A percentile compares a stretch with the other conserved stretches of the same genome.
Evolutionary conservation across 441 rosid species (phyloP).

Genomic region (Metrosideros polymorpha): DNA sequence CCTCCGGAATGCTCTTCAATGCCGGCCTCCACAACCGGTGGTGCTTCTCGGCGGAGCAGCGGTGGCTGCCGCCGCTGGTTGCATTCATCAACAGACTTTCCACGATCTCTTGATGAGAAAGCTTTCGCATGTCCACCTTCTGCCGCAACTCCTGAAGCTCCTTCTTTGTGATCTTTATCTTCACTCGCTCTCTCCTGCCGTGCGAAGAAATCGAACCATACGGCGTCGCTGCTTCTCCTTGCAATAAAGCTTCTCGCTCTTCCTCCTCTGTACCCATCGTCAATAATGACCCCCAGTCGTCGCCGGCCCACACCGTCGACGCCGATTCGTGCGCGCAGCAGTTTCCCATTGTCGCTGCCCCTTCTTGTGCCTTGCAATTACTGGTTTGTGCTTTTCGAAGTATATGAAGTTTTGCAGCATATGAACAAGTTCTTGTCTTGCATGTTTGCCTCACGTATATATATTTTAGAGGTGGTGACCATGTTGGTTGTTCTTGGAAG

Average conservation of each 20-base stretch:
- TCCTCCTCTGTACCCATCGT: not conserved
- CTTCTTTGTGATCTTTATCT: slow-evolving; percentile 42
- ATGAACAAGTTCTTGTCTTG: not conserved
- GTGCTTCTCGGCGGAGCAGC: not conserved
- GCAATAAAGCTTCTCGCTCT: not conserved
- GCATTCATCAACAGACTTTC: slow-evolving; percentile 5
- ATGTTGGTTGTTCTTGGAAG: not conserved
- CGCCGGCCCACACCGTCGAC: slow-evolving; percentile 21
- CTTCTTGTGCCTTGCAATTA: not conserved
- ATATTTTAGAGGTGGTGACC: not conserved
- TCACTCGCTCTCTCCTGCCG: slow-evolving; percentile 21
- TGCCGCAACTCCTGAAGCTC: slow-evolving; percentile 34
- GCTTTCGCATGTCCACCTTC: slow-evolving; percentile 19
- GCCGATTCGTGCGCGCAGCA: slow-evolving; percentile 7
- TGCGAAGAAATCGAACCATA: not conserved
- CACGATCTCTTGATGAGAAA: slow-evolving; percentile 24
- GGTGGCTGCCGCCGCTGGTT: not conserved
- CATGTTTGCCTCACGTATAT: not conserved
- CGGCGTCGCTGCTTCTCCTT: slow-evolving; percentile 3
- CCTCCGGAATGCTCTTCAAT: slow-evolving; percentile 18
- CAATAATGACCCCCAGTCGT: slow-evolving; percentile 23
- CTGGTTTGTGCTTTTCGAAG: not conserved
- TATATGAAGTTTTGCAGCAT: not conserved
- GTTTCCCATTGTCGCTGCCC: slow-evolving; percentile 32
- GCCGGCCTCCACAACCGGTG: slow-evolving; percentile 33